These are phyloP conservation scores for Ephemerocybe angulata DNA, from an alignment of 768 basidiomycete genomes.

Conservation along the genomic window DNA sequence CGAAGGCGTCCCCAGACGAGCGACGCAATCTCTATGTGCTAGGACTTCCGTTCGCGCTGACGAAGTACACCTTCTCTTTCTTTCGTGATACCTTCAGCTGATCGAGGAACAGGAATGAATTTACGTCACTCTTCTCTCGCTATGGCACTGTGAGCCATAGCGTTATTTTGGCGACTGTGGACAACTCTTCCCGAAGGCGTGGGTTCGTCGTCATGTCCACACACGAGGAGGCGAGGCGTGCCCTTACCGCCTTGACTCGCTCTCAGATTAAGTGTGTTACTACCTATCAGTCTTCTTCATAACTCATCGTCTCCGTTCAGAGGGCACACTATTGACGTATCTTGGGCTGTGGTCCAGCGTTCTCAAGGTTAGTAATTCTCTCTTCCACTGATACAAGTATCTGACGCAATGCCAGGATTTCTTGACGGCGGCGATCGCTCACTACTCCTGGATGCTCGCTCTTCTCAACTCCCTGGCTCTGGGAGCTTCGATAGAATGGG, in stretches of 20 bases:
- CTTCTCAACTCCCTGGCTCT: slow-evolving; percentile 28
- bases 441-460: slow-evolving; percentile 52
- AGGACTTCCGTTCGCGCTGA: slow-evolving; percentile 76
- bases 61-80: slow-evolving; percentile 47
- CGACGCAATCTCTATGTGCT: slow-evolving; percentile 84
- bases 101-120: slow-evolving; percentile 39
- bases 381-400: neutral
- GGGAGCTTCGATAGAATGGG: slow-evolving; percentile 22
- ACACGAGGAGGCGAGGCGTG: slow-evolving; percentile 66
- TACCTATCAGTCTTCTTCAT: neutral
- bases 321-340: slow-evolving; percentile 74
- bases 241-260: slow-evolving; percentile 64
- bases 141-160: slow-evolving; percentile 70
- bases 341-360: slow-evolving; percentile 86
- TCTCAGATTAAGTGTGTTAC: slow-evolving; percentile 61
- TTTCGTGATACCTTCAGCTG: neutral
- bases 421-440: slow-evolving; percentile 79
- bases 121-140: slow-evolving; percentile 55
- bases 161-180: slow-evolving; percentile 80
- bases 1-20: slow-evolving; percentile 36
- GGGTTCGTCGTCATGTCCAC: slow-evolving; percentile 81
- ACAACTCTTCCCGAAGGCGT: slow-evolving; percentile 77
- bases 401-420: slow-evolving; percentile 48
- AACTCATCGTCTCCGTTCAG: slow-evolving; percentile 30
- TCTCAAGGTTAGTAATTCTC: slow-evolving; percentile 55